These are phyloP conservation scores for Castanea crenata DNA, from an alignment of 306 rosid genomes.

Conservation along the genomic window DNA sequence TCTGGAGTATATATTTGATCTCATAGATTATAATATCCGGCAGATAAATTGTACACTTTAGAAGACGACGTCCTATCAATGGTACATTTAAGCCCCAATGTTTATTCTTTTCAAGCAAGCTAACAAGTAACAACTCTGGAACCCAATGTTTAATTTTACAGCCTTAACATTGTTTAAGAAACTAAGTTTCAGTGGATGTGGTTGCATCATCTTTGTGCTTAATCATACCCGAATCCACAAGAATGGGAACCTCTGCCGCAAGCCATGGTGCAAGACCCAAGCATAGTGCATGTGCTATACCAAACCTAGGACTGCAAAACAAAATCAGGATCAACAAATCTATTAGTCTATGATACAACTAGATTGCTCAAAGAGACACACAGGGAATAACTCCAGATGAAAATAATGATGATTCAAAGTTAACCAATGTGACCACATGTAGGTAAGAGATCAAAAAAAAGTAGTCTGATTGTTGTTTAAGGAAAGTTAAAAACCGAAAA, in stretches of 20 bases:
- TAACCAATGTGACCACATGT: background rate
- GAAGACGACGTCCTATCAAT: conserved; percentile 16
- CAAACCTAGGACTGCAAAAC: conserved; percentile 90
- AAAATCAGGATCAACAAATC: conserved; percentile 17
- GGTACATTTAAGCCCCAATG: conserved; percentile 29
- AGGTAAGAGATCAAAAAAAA: background rate
- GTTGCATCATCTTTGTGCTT: conserved; percentile 95
- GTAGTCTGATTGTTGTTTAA: too few species aligned
- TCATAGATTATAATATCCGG: conserved; percentile 19
- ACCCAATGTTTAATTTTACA: conserved; percentile 36
- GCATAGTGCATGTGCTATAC: conserved; percentile 96
- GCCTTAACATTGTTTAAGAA: conserved; percentile 11
- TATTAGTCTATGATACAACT: conserved; percentile 20
- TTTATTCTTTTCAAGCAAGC: conserved; percentile 35
- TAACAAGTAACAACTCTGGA: conserved; percentile 8
- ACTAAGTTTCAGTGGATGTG: conserved; percentile 72
- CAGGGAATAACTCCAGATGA: background rate
- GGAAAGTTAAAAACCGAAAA: too few species aligned
- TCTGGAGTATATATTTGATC: conserved; percentile 13
- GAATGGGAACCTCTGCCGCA: conserved; percentile 95
- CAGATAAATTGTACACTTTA: conserved; percentile 21
- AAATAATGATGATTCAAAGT: background rate
- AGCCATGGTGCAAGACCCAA: conserved; percentile 99
- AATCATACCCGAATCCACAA: conserved; percentile 98
- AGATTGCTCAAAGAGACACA: background rate